Conservation (phyloP, 2,329 filamentous ascomycete species). For the Trichoderma afroharzianum region DNA sequence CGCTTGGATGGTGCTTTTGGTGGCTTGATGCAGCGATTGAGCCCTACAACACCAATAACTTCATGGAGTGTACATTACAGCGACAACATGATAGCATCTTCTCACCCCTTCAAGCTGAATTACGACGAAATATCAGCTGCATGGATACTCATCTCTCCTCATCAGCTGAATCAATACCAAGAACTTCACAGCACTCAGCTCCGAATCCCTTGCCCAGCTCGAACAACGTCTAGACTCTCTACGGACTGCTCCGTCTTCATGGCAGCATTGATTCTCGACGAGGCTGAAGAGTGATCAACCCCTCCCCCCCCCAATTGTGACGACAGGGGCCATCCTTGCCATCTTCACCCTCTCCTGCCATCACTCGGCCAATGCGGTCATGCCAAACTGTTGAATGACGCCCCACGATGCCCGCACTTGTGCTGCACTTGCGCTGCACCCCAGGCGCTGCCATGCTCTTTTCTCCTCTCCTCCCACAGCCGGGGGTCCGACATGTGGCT, state of each 20-base stretch:
- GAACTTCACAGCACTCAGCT: neutral
- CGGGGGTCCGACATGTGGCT: neutral
- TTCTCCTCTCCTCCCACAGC: neutral
- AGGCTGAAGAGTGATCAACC: conserved; percentile 2
- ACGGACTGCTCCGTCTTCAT: neutral
- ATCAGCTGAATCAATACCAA: neutral
- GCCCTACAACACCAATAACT: neutral
- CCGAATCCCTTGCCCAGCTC: neutral
- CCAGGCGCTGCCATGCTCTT: neutral
- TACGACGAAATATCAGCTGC: neutral
- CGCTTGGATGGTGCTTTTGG: neutral
- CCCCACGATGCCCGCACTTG: neutral
- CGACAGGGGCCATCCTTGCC: neutral
- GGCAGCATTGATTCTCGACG: neutral
- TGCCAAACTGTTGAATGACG: neutral
- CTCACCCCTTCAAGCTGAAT: neutral
- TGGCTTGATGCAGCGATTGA: neutral
- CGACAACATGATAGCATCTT: neutral
- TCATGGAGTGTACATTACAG: neutral
- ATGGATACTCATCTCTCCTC: neutral
- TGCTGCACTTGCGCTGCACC: neutral
- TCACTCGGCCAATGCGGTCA: neutral
- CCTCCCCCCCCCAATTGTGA: neutral
- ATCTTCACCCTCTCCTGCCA: neutral
- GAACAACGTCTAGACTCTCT: neutral